Base-by-base conservation (phyloP, 306 rosid species). In the Senna tora region DNA sequence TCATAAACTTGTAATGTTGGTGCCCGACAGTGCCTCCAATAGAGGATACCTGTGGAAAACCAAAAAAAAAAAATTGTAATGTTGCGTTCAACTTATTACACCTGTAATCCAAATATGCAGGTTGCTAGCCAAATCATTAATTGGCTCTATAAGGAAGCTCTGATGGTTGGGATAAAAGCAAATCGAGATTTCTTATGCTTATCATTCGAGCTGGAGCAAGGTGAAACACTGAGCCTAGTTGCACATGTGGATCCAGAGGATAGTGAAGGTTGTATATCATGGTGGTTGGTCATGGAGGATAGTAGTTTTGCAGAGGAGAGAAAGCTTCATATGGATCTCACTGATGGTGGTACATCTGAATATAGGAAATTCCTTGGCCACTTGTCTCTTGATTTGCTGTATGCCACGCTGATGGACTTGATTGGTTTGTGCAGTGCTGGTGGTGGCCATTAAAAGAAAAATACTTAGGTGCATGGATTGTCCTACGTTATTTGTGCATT, bases 211-310 rank as follows among this genome's bases (percentile, higher is more conserved):
- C 85, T 91, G 77, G 98, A 87, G 77, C 97, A 85, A 69, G 91
- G 97, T 0, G 95, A 91, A 82, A 84, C 91, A 71, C 88, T 89
- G 3, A 79, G 86, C 54, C 79, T 94, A 69, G 84, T 85, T 60
- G 98, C 97, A 41, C 92, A 86, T 52, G 95, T 94, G 60, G 91
- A 90, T 78, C 96, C 96, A 11, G 95, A 89, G 65, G 96, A 90
- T 68, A 62, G 57, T 60, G 85, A 86, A 41, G 96, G 96, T 14
- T 87, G 94, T 77, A 89, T 94, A 75, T 91, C 96, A 6, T 94
- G 97, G 98, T 91, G 88, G 92, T 77, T 94, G 82, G 86, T 91
- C 30, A 85, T 94, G 85, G 96, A 89, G 50, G 87, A 88, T 53
- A 79, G 87, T 53, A 79, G 87, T 66, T 80, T 87, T 32, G 69